phyloP scores from a whole-genome alignment of 2,329 filamentous ascomycete genomes.

The Berkeleyomyces rouxiae region DNA sequence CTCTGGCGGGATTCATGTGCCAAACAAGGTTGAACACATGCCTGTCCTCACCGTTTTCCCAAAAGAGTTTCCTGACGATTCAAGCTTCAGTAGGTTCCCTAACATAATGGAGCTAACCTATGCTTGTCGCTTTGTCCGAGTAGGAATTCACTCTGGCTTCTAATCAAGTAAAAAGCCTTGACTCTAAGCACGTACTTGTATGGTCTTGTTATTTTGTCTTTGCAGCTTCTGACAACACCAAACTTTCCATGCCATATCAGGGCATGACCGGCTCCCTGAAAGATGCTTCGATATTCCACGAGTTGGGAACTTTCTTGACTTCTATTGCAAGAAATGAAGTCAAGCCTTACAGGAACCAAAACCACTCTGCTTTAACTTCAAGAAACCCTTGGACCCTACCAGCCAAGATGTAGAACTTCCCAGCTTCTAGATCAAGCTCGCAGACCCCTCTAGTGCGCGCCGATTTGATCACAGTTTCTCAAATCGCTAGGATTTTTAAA shows the following conservation, averaged over 20 bases:
- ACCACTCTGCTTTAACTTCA: constrained; percentile 21
- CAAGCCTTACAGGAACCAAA: constrained; percentile 10
- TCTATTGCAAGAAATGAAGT: constrained; percentile 18
- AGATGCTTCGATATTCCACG: constrained; percentile 22
- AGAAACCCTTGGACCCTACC: constrained; percentile 18
- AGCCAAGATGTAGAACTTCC: constrained; percentile 18
- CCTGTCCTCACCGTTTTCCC: constrained; percentile 39
- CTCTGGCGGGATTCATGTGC: constrained; percentile 29
- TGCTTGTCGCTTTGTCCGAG: constrained; percentile 27
- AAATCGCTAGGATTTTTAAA: neutral
- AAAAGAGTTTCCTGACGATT: constrained; percentile 19
- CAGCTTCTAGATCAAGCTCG: constrained; percentile 22
- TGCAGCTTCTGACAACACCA: constrained; percentile 23
- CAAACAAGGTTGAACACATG: constrained; percentile 35
- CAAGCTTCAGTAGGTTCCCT: constrained; percentile 23
- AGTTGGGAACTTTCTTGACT: constrained; percentile 18
- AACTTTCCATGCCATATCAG: constrained; percentile 25
- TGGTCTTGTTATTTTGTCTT: constrained; percentile 29
- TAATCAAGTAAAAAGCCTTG: constrained; percentile 17
- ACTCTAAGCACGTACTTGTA: constrained; percentile 22
- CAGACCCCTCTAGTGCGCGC: constrained; percentile 24
- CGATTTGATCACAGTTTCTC: constrained; percentile 18
- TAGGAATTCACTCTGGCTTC: constrained; percentile 25
- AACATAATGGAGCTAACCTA: constrained; percentile 26
- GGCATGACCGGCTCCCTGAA: constrained; percentile 22